A percentile compares a stretch with the other conserved stretches of the same genome.
Conservation (phyloP, 768 basidiomycete species). For the Mycena kentingensis region DNA sequence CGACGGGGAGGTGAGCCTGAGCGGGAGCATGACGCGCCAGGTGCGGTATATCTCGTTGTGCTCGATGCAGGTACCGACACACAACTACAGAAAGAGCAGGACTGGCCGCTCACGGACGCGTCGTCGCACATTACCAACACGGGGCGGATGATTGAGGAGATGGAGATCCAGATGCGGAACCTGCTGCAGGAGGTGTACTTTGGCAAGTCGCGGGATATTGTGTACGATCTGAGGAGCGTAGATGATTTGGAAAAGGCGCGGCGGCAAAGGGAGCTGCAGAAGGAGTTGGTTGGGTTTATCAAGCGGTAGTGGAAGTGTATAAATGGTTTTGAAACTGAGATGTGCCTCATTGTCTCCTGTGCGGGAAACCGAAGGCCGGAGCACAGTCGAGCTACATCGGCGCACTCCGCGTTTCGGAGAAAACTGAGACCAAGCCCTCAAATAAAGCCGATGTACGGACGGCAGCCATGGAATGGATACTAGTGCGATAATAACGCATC, state of each 20-base stretch:
- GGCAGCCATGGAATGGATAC: neutral
- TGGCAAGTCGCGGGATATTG: slow-evolving; percentile 94
- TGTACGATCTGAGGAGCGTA: slow-evolving; percentile 86
- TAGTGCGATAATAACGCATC: slow-evolving; percentile 58
- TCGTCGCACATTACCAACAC: slow-evolving; percentile 90
- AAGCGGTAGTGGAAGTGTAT: slow-evolving; percentile 56
- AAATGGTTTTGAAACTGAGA: neutral
- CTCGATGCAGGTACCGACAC: slow-evolving; percentile 10
- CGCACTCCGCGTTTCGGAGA: no score
- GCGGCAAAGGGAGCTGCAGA: slow-evolving; percentile 83
- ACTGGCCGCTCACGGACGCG: slow-evolving; percentile 76
- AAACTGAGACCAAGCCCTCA: no score
- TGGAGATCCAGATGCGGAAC: slow-evolving; percentile 99
- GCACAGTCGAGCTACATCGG: no score
- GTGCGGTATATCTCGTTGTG: slow-evolving; percentile 42
- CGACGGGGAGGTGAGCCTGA: slow-evolving; percentile 78
- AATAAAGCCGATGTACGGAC: neutral
- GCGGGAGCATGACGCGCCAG: slow-evolving; percentile 98
- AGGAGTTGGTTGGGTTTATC: slow-evolving; percentile 86
- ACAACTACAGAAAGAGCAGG: slow-evolving; percentile 72
- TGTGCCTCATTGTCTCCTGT: no score
- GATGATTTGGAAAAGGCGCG: slow-evolving; percentile 83
- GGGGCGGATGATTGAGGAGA: slow-evolving; percentile 96
- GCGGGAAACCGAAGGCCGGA: no score
- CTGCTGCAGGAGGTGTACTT: slow-evolving; percentile 93